Conservation (phyloP, 1,284 basidiomycete genomes). For the Paramarasmius palmivorus region DNA sequence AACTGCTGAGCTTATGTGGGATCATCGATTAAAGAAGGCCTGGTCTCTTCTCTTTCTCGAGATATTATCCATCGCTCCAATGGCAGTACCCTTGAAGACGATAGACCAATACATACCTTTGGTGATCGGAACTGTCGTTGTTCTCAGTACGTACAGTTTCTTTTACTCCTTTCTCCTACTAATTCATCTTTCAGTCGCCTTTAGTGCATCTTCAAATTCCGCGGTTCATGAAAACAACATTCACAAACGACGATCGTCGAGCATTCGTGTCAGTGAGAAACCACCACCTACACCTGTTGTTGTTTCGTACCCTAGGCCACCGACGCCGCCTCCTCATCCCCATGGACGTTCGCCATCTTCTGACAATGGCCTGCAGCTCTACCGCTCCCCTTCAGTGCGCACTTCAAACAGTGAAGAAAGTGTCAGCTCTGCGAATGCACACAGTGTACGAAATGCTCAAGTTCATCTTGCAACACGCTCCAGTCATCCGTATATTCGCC, state of each 20-base stretch:
- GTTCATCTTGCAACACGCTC: too few species aligned
- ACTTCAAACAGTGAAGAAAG: too few species aligned
- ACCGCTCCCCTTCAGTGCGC: too few species aligned
- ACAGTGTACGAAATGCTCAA: too few species aligned
- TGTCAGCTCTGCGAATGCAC: too few species aligned
- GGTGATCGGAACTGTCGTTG: not conserved
- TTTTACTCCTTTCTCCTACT: not conserved
- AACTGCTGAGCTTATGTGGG: not conserved
- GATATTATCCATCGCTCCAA: not conserved
- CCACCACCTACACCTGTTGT: not conserved
- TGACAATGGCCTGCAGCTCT: too few species aligned
- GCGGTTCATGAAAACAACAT: too few species aligned
- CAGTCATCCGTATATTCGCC: too few species aligned
- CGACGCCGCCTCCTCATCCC: too few species aligned
- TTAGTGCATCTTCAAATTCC: not conserved
- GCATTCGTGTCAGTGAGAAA: not conserved
- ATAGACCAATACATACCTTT: not conserved
- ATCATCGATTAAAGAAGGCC: not conserved
- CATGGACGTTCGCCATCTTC: too few species aligned
- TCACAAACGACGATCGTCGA: not conserved
- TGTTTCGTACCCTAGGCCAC: too few species aligned
- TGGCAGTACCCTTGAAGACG: not conserved
- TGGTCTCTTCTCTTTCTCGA: conserved; percentile 1
- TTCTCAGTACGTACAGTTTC: not conserved
- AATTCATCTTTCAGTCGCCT: not conserved